These are phyloP conservation scores for Kwoniella dendrophila DNA, from an alignment of 768 basidiomycete species.

Conservation along the genomic window DNA sequence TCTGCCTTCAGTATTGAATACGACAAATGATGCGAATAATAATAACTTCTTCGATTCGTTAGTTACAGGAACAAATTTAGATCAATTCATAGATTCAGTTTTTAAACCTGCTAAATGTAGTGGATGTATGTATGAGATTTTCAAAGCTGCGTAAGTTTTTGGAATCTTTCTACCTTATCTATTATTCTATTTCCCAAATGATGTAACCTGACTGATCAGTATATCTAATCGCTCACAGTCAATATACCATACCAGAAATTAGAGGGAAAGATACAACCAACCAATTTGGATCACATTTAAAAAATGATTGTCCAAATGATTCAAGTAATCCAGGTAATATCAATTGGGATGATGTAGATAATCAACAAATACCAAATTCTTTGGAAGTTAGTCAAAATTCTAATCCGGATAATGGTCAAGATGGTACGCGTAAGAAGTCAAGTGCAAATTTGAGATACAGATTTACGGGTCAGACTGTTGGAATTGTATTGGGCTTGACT, in stretches of 20 bases:
- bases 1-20: slow-evolving; percentile 37
- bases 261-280: slow-evolving; percentile 34
- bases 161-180: not conserved
- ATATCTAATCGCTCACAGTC: slow-evolving; percentile 14
- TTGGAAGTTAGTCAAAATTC: slow-evolving; percentile 43
- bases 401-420: slow-evolving; percentile 4
- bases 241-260: slow-evolving; percentile 40
- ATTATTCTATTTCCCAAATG: not conserved
- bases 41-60: slow-evolving; percentile 50
- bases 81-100: slow-evolving; percentile 41
- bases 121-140: slow-evolving; percentile 53
- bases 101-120: slow-evolving; percentile 45
- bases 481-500: not conserved
- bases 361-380: slow-evolving; percentile 47
- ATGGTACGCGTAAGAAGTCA: not conserved
- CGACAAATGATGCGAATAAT: slow-evolving; percentile 36
- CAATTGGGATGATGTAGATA: slow-evolving; percentile 42
- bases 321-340: slow-evolving; percentile 9
- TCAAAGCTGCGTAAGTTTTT: slow-evolving; percentile 49
- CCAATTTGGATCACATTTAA: slow-evolving; percentile 37
- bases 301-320: slow-evolving; percentile 37
- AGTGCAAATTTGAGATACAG: not conserved
- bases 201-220: not conserved
- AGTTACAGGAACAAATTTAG: slow-evolving; percentile 38
- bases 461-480: not conserved